phyloP scores from a whole-genome alignment of 2,329 filamentous ascomycete genomes.

The Botrytis porri region DNA sequence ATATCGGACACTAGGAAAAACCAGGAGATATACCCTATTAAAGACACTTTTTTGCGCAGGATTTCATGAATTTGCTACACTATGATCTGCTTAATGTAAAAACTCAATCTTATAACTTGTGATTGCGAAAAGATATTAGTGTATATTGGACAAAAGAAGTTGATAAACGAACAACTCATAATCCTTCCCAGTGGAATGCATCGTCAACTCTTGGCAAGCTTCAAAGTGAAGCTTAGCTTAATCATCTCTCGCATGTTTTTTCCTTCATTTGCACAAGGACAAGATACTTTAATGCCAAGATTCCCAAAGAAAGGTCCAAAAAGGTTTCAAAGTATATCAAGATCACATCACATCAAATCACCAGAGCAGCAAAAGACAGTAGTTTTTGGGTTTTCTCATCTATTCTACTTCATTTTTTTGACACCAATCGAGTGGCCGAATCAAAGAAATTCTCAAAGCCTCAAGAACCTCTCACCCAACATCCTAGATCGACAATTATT shows the following conservation, averaged over 20 bases:
- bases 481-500: not conserved
- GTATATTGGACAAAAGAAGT: not conserved
- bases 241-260: not conserved
- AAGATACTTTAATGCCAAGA: not conserved
- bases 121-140: not conserved
- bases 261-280: not conserved
- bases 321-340: not conserved
- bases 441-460: not conserved
- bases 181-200: not conserved
- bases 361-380: not conserved
- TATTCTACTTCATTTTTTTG: not conserved
- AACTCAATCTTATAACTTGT: not conserved
- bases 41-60: constrained; percentile 4
- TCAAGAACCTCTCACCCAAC: not conserved
- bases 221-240: not conserved
- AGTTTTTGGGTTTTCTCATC: not conserved
- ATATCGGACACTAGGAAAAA: not conserved
- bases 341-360: not conserved
- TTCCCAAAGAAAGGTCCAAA: too few species aligned
- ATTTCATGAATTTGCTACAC: not conserved
- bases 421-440: not conserved
- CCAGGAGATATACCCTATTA: constrained; percentile 16
- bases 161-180: not conserved
- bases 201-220: not conserved
- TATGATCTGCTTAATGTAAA: not conserved